Evolutionary conservation across 2,329 filamentous ascomycete genomes (phyloP).

Genomic region (Curvularia sp.): DNA sequence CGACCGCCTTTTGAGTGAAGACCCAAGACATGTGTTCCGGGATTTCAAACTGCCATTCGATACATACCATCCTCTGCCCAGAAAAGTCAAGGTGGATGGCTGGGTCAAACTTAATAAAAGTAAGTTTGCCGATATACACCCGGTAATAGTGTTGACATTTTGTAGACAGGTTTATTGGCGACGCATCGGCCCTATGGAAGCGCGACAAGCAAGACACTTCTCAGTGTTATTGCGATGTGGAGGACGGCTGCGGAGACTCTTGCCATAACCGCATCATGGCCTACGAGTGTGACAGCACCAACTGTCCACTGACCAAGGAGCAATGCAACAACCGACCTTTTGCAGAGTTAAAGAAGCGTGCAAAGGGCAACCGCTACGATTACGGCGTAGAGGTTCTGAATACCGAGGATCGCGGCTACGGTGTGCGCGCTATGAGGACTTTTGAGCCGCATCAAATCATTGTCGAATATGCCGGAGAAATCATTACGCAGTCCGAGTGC

Average conservation of each 20-base stretch:
- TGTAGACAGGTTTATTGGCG: slow-evolving; percentile 86
- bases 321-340: slow-evolving; percentile 88
- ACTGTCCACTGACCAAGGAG: slow-evolving; percentile 80
- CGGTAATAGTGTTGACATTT: slow-evolving; percentile 21
- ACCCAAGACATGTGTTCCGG: slow-evolving; percentile 56
- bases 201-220: slow-evolving; percentile 79
- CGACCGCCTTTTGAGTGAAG: slow-evolving; percentile 71
- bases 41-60: slow-evolving; percentile 92
- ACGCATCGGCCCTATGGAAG: slow-evolving; percentile 81
- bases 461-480: slow-evolving; percentile 97
- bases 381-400: slow-evolving; percentile 95
- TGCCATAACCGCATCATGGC: slow-evolving; percentile 97
- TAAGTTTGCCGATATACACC: slow-evolving; percentile 56
- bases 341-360: slow-evolving; percentile 74
- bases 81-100: slow-evolving; percentile 88
- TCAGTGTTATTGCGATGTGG: slow-evolving; percentile 62
- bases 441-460: slow-evolving; percentile 94
- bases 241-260: slow-evolving; percentile 83
- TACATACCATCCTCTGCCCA: slow-evolving; percentile 84
- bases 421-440: slow-evolving; percentile 86
- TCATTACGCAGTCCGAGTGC: slow-evolving; percentile 93
- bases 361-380: slow-evolving; percentile 78
- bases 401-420: slow-evolving; percentile 85
- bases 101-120: slow-evolving; percentile 93
- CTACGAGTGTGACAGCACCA: slow-evolving; percentile 91